A percentile compares a stretch with the other conserved stretches of the same genome.
Evolutionary conservation across 225 moss, liverwort and hornwort species (phyloP).

Genomic region (Pleurozium schreberi): DNA sequence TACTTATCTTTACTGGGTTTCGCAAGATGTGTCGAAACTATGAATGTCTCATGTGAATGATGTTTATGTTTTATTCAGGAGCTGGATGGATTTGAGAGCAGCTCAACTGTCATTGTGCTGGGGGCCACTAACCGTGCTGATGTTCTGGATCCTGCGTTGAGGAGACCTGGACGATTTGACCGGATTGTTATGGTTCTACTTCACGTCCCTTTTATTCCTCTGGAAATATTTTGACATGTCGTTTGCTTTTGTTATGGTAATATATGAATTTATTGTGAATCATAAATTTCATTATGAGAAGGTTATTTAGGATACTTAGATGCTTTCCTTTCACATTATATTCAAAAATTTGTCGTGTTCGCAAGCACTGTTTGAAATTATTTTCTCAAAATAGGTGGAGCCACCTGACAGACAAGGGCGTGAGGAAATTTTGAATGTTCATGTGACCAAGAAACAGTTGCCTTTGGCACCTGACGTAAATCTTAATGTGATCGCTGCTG

Average conservation of each 20-base stretch:
- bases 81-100: slow-evolving; percentile 98
- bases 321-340: not conserved
- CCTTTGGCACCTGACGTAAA: slow-evolving; percentile 81
- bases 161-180: slow-evolving; percentile 94
- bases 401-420: slow-evolving; percentile 91
- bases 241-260: not conserved
- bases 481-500: slow-evolving; percentile 75
- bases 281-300: not conserved
- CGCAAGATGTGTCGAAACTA: not conserved
- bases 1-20: not conserved
- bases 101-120: slow-evolving; percentile 87
- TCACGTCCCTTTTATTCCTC: not conserved
- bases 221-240: not conserved
- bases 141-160: slow-evolving; percentile 87
- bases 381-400: slow-evolving; percentile 53
- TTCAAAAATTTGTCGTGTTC: not conserved
- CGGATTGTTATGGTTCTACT: slow-evolving; percentile 76
- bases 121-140: slow-evolving; percentile 96
- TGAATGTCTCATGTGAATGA: not conserved
- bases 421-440: slow-evolving; percentile 78
- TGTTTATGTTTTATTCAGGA: slow-evolving; percentile 36
- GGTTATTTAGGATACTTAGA: not conserved
- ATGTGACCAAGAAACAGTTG: slow-evolving; percentile 77
- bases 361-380: not conserved
- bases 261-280: not conserved